phyloP scores from a whole-genome alignment of 2,329 filamentous ascomycete species.

The Hymenoscyphus linearis region DNA sequence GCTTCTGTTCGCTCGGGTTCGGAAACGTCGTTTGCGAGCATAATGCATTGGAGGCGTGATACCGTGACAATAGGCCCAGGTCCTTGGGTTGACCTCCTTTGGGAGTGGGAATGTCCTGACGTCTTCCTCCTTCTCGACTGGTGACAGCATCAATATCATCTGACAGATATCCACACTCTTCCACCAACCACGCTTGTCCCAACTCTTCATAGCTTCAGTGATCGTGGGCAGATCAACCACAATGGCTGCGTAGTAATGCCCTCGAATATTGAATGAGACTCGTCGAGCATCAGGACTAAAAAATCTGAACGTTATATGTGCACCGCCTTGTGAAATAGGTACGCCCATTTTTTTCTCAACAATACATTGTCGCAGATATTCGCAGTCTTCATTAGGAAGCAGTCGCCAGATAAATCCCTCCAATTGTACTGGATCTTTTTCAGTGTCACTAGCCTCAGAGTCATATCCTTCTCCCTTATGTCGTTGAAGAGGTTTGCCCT shows the following conservation, averaged over 20 bases:
- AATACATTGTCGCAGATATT: conserved; percentile 73
- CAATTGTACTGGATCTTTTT: conserved; percentile 82
- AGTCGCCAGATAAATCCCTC: conserved; percentile 88
- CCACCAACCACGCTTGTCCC: conserved; percentile 67
- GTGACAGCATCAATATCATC: conserved; percentile 63
- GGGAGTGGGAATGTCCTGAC: conserved; percentile 34
- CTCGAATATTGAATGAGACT: conserved; percentile 54
- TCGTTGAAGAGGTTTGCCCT: conserved; percentile 63
- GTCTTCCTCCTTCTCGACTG: conserved; percentile 48
- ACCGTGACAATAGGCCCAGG: conserved; percentile 44
- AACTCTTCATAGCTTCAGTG: conserved; percentile 69
- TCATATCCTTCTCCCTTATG: conserved; percentile 88
- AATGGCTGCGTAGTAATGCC: conserved; percentile 56
- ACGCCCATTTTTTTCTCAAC: conserved; percentile 72
- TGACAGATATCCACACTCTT: conserved; percentile 71
- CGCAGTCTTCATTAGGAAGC: conserved; percentile 77
- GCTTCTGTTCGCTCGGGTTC: conserved; percentile 49
- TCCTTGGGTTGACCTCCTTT: conserved; percentile 27
- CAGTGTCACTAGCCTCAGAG: conserved; percentile 87
- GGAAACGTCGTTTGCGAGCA: conserved; percentile 52
- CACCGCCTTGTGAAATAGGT: conserved; percentile 57
- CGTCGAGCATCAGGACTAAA: conserved; percentile 61
- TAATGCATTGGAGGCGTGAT: conserved; percentile 56
- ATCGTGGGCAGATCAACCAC: conserved; percentile 67
- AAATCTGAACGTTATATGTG: conserved; percentile 77